A percentile compares a stretch with the other conserved stretches of the same genome.
These are phyloP conservation scores for Globisporangium cylindrosporum DNA, from an alignment of 352 stramenopile species.

Conservation along the genomic window DNA sequence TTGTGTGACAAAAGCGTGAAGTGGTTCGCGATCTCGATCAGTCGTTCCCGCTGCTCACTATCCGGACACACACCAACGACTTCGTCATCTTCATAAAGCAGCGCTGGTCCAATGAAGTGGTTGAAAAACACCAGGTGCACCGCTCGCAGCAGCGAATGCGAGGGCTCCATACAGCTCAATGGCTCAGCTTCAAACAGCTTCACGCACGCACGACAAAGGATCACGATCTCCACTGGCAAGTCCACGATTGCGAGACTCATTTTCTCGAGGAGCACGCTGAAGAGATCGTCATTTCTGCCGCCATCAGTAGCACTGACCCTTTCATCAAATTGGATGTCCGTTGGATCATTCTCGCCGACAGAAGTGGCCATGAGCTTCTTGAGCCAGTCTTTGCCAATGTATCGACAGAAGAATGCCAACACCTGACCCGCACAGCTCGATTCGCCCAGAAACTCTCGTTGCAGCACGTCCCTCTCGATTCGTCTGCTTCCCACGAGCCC, in stretches of 20 bases:
- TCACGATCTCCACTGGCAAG: slow-evolving; percentile 48
- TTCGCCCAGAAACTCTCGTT: slow-evolving; percentile 27
- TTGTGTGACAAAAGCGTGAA: slow-evolving; percentile 11
- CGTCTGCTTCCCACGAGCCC: background rate
- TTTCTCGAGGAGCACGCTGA: slow-evolving; percentile 24
- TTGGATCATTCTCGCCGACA: background rate
- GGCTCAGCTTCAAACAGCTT: slow-evolving; percentile 22
- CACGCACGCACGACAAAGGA: slow-evolving; percentile 42
- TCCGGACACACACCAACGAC: slow-evolving; percentile 13
- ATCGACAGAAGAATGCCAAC: slow-evolving; percentile 33
- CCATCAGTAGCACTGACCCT: background rate
- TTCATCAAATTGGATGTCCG: background rate
- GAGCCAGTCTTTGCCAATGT: slow-evolving; percentile 34
- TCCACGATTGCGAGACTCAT: slow-evolving; percentile 22
- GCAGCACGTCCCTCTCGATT: slow-evolving; percentile 1
- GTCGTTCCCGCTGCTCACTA: slow-evolving; percentile 12
- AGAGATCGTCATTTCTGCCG: background rate
- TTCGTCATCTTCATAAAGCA: slow-evolving; percentile 29
- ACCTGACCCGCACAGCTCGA: slow-evolving; percentile 34
- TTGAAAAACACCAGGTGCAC: slow-evolving; percentile 79
- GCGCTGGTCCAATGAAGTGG: slow-evolving; percentile 54
- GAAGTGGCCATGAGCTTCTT: slow-evolving; percentile 8
- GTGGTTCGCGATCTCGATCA: slow-evolving; percentile 17
- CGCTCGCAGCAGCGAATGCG: slow-evolving; percentile 14
- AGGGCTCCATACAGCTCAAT: background rate